Evolutionary conservation across 148 eudicot species (phyloP).

Genomic region (Cornus controversa): DNA sequence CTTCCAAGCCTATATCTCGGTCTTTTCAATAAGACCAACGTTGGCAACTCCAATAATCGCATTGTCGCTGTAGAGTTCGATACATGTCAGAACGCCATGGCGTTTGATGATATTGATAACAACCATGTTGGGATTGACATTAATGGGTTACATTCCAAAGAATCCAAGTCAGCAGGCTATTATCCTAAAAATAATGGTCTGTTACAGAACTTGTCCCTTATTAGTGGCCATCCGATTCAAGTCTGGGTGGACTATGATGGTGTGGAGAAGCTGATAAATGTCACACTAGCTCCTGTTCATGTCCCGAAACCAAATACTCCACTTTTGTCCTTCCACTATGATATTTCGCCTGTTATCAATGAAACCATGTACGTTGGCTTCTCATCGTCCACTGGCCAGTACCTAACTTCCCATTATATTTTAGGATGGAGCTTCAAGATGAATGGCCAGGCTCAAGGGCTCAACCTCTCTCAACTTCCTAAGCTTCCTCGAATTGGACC

Average conservation of each 20-base stretch:
- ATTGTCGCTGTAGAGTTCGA: background rate
- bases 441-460: constrained; percentile 8
- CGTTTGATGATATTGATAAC: background rate
- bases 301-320: background rate
- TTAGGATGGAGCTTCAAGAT: constrained; percentile 27
- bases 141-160: background rate
- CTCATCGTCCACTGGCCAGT: constrained; percentile 26
- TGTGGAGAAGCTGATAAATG: background rate
- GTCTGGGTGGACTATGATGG: background rate
- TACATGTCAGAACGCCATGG: background rate
- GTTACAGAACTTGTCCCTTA: background rate
- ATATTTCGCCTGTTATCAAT: background rate
- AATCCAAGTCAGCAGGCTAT: background rate
- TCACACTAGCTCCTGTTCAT: background rate
- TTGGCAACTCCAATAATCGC: background rate
- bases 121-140: background rate
- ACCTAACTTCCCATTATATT: constrained; percentile 8
- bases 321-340: background rate
- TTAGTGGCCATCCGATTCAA: background rate
- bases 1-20: background rate
- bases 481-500: constrained; percentile 17
- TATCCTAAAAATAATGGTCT: background rate
- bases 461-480: constrained; percentile 23
- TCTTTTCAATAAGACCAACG: background rate
- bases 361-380: constrained; percentile 25